Percentiles rank a stretch among this genome's conserved stretches.
These are phyloP conservation scores for Colletotrichum sp. DNA, from an alignment of 2,329 filamentous ascomycete species.

Conservation along the genomic window DNA sequence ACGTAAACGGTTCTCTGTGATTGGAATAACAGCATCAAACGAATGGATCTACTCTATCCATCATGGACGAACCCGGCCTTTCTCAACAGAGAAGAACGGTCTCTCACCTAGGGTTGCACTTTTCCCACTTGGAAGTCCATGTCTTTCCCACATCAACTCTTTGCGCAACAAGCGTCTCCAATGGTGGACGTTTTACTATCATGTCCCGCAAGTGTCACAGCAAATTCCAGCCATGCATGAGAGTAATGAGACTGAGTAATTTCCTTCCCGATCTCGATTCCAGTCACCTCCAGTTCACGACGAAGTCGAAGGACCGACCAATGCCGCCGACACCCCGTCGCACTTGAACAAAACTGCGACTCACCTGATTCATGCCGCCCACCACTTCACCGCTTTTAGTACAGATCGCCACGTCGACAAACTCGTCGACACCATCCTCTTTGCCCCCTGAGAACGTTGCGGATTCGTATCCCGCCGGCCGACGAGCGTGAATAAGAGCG, in stretches of 20 bases:
- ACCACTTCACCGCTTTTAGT: neutral
- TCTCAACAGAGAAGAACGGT: neutral
- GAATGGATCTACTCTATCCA: neutral
- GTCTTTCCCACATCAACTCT: neutral
- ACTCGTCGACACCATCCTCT: neutral
- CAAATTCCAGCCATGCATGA: neutral
- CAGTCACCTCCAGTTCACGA: neutral
- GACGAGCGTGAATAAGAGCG: neutral
- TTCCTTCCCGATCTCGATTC: neutral
- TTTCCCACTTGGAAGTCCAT: neutral
- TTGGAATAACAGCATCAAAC: neutral
- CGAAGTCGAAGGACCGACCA: neutral
- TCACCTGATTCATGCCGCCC: neutral
- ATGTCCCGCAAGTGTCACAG: neutral
- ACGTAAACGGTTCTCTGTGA: neutral
- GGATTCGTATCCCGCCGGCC: neutral
- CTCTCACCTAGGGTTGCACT: neutral
- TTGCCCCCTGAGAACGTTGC: neutral
- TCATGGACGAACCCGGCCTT: neutral
- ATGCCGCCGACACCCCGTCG: neutral
- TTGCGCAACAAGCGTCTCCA: neutral
- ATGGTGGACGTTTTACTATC: neutral
- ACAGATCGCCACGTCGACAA: neutral
- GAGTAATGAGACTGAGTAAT: neutral
- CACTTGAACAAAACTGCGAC: neutral